Base-by-base conservation (phyloP, 2,329 filamentous ascomycete species). In the Lojkania enalia region DNA sequence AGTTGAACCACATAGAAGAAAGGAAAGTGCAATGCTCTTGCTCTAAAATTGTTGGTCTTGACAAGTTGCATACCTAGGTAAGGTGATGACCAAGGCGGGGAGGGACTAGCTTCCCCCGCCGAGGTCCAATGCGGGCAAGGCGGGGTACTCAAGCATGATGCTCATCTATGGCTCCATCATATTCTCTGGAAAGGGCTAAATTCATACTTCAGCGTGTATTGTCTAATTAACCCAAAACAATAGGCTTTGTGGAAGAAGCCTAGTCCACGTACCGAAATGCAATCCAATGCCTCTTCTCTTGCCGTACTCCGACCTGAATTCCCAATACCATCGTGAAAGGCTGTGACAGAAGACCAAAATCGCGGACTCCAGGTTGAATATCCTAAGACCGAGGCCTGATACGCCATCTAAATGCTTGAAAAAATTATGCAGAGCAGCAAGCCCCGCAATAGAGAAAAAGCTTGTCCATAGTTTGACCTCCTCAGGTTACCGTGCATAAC, bases 401-500 rank as follows among this genome's bases (percentile, higher is more conserved):
- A 65, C 61, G 57, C 63, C 59, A 16, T 44, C 21, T 31, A 54
- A 55, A 63, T 66, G 60, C 57, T 55, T 48, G 42, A 33, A 21
- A 33, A 45, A 42, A 49, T 18, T 40, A n/a, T 27, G 7, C n/a
- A 6, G 30, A 15, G 6, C 14, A 16, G 14, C 7, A 15, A 9
- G 30, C 30, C 30, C 30, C 6, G 30, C 7, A 33, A 15, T 11
- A n/a, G n/a, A n/a, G n/a, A n/a, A n/a, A n/a, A 33, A 7, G 30
- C 16, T 36, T 21, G 6, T 21, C 25, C 29, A 19, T 27, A 13
- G 25, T 32, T 35, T 12, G 44, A 25, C 41, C 9, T 32, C 36
- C 18, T 71, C 61, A 77, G 36, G 69, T 76, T 42, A 96, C 90
- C 57, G 84, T 85, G 71, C 88, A 92, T 29, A 97, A 78, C 53